Evolutionary conservation across 768 basidiomycete genomes (phyloP), one percentile per base, ranked within the genome.

Genomic region (Lanmaoa rubissima): DNA sequence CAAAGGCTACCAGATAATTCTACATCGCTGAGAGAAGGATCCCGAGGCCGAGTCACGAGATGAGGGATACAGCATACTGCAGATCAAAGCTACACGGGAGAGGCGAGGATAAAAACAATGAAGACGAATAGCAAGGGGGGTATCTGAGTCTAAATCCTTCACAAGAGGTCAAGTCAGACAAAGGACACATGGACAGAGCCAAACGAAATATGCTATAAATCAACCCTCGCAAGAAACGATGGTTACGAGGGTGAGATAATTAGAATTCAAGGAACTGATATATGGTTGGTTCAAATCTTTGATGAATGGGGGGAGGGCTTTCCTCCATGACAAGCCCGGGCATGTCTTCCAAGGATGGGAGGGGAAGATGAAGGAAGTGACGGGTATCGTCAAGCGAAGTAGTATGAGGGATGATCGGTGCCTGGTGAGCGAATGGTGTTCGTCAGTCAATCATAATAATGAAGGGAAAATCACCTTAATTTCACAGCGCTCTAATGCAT

Each of bases 321-420:
- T 90, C 88, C 62, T 87, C 85, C 50, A 76, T 77, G 58, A 86
- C 74, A 57, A 92, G 81, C 34, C 90, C 90, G 13, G 90, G 90
- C 68, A 92, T 90, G 57, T 92, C 89, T 53, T 86, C 85, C n/a
- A 80, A 63, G 38, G 84, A 78, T 32, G 90, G 90, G n/a, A 87
- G 77, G 2, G 90, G 89, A 12, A 90, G 81, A 53, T 87, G 86
- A 44, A 90, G 79, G 74, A 94, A 94, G 69, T 94, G 90, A 12
- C 91, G 86, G 21, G 89, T 93, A 67, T 94, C 92, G 59, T 92
- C 92, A 32, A 84, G 74, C 9, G 87, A 87, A 9, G 88, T 82
- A 1, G 89, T 88, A 59, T 87, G 84, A 2, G 93, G 92, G 55
- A 93, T 84, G 65, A 94, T 94, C 24, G 91, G 91, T 39, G 92